A percentile compares a stretch with the other conserved stretches of the same genome.
phyloP scores from a whole-genome alignment of 768 basidiomycete species.

The Tricholomella constricta region DNA sequence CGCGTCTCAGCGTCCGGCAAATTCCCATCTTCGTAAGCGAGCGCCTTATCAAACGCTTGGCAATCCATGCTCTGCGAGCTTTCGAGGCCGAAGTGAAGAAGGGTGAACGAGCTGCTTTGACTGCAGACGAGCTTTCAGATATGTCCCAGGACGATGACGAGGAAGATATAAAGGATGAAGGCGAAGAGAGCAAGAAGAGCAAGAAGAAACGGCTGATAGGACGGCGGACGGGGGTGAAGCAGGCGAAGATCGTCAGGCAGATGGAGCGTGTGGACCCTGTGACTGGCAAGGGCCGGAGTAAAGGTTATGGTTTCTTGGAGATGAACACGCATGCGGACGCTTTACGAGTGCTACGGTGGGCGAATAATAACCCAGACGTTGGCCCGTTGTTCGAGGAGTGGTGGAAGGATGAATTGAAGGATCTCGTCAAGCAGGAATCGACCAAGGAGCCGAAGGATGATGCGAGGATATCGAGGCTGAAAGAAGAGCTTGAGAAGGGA shows the following conservation, averaged over 20 bases:
- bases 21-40: constrained; percentile 91
- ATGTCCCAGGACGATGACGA: constrained; percentile 24
- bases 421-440: constrained; percentile 58
- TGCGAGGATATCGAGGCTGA: constrained; percentile 56
- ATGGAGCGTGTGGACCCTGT: constrained; percentile 86
- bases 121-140: constrained; percentile 69
- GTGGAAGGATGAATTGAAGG: constrained; percentile 81
- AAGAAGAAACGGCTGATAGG: constrained; percentile 29
- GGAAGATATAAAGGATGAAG: constrained; percentile 52
- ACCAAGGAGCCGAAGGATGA: constrained; percentile 46
- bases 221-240: constrained; percentile 61
- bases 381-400: constrained; percentile 69
- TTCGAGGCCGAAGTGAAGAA: constrained; percentile 81
- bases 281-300: constrained; percentile 84
- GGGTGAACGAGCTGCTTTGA: constrained; percentile 60
- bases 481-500: constrained; percentile 53
- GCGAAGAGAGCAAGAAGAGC: constrained; percentile 24
- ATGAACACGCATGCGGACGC: constrained; percentile 88
- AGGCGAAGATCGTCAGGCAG: constrained; percentile 91
- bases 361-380: constrained; percentile 83
- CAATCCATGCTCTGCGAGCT: constrained; percentile 72
- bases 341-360: constrained; percentile 88
- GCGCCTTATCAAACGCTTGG: constrained; percentile 85
- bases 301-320: constrained; percentile 96
- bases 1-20: constrained; percentile 91